A percentile compares a stretch with the other conserved stretches of the same genome.
These are phyloP conservation scores for Colletotrichum limetticola DNA, from an alignment of 2,329 filamentous ascomycete genomes.

Conservation along the genomic window DNA sequence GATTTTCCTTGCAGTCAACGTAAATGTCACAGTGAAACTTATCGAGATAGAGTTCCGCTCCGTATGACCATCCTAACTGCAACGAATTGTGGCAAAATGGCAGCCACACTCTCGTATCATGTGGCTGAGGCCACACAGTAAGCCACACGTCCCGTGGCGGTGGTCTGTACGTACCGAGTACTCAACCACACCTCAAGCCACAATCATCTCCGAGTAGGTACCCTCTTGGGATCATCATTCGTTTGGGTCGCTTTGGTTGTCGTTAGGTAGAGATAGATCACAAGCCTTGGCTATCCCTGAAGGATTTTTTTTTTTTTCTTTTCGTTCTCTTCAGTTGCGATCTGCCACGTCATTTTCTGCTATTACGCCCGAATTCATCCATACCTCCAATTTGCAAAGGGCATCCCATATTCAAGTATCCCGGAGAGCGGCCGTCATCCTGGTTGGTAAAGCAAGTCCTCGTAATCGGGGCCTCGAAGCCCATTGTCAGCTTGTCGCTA, in stretches of 20 bases:
- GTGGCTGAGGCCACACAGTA: background rate
- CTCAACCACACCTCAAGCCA: background rate
- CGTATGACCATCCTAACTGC: no score
- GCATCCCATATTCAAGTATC: background rate
- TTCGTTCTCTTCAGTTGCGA: no score
- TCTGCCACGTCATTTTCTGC: background rate
- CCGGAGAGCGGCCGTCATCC: background rate
- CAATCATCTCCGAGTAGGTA: background rate
- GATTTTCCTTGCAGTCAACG: no score
- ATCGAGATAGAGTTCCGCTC: no score
- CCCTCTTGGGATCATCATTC: background rate
- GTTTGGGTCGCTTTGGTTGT: no score
- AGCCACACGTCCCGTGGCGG: background rate
- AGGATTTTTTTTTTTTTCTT: background rate
- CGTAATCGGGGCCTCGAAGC: background rate
- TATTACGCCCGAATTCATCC: background rate
- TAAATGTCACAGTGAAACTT: no score
- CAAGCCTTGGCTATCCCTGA: background rate
- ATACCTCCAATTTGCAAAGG: background rate
- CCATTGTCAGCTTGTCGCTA: background rate
- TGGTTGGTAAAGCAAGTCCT: background rate
- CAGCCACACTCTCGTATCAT: background rate
- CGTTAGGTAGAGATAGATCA: no score
- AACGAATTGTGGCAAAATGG: no score
- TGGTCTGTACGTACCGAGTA: background rate